These are phyloP conservation scores for Penicilliopsis zonata DNA, from an alignment of 495 filamentous ascomycete species.

Conservation along the genomic window DNA sequence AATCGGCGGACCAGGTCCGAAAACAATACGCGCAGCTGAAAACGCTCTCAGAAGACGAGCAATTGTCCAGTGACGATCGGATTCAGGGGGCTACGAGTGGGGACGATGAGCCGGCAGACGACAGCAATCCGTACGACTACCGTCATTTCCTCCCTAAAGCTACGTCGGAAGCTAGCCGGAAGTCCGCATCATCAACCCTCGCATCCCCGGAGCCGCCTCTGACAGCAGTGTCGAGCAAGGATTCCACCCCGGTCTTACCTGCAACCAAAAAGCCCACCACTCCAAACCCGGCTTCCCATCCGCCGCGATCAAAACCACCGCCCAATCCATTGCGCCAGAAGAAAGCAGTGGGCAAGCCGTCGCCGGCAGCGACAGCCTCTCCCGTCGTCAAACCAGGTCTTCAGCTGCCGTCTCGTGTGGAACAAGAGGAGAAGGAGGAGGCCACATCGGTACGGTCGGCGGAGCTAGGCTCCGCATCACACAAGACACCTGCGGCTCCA, in stretches of 20 bases:
- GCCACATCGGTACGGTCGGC: slow-evolving; percentile 22
- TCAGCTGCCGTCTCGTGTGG: slow-evolving; percentile 5
- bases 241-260: slow-evolving; percentile 19
- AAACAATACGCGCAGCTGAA: slow-evolving; percentile 35
- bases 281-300: background rate
- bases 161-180: slow-evolving; percentile 20
- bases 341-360: slow-evolving; percentile 10
- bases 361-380: slow-evolving; percentile 6
- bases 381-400: slow-evolving; percentile 7
- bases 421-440: slow-evolving; percentile 10
- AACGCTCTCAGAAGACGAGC: slow-evolving; percentile 28
- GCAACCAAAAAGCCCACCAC: slow-evolving; percentile 7
- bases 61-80: slow-evolving; percentile 27
- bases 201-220: slow-evolving; percentile 31
- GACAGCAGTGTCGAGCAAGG: slow-evolving; percentile 17
- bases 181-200: slow-evolving; percentile 24
- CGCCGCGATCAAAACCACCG: slow-evolving; percentile 19
- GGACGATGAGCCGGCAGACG: slow-evolving; percentile 35
- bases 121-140: slow-evolving; percentile 45
- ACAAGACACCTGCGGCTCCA: slow-evolving; percentile 19
- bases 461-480: slow-evolving; percentile 20
- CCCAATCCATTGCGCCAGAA: slow-evolving; percentile 25
- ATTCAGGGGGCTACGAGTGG: slow-evolving; percentile 24
- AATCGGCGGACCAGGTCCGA: slow-evolving; percentile 30
- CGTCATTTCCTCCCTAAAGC: slow-evolving; percentile 42